Evolutionary conservation across 2,329 filamentous ascomycete genomes (phyloP), one percentile per base, ranked within the genome.

Genomic region (Alternaria hordeiaustralica): DNA sequence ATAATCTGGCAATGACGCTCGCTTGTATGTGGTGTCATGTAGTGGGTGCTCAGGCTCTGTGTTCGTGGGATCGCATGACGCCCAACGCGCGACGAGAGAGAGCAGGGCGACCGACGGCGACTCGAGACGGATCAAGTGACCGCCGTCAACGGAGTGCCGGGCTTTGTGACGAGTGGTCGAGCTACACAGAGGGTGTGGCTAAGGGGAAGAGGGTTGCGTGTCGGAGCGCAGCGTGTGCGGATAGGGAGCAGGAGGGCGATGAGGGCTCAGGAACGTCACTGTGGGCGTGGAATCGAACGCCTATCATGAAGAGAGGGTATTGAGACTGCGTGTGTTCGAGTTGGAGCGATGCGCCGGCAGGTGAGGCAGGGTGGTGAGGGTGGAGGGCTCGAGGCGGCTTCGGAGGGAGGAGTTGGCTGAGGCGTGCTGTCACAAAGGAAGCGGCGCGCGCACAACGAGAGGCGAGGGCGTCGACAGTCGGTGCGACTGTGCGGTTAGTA

Each of bases 61-160:
- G 71, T 76, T 70, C 70, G 71, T 73, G 78, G 77, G 77, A 79
- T 80, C 76, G 79, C 79, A 80, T 80, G 79, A 80, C 79, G 79
- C 73, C 77, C 75, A 71, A 74, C 70, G 75, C 77, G 75, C 72
- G 65, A 67, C 75, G 70, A 68, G 71, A 60, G 64, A 67, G 64
- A 70, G 68, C 72, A 73, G 67, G 67, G 71, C 71, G 61, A 69
- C 62, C 66, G 61, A 62, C 55, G 66, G 65, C 70, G 68, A 62
- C 62, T 65, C 71, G 66, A 69, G 67, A 75, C 72, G 69, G 60
- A 64, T 64, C 65, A 56, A 61, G 70, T 67, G 70, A 64, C 63
- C 61, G 64, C 70, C 71, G 63, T 62, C 65, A 63, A 67, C 61
- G 67, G 63, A 56, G 43, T 55, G 61, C 25, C 61, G 59, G 26